Base-by-base conservation (phyloP, 352 stramenopile species). In the Phytophthora rubi region DNA sequence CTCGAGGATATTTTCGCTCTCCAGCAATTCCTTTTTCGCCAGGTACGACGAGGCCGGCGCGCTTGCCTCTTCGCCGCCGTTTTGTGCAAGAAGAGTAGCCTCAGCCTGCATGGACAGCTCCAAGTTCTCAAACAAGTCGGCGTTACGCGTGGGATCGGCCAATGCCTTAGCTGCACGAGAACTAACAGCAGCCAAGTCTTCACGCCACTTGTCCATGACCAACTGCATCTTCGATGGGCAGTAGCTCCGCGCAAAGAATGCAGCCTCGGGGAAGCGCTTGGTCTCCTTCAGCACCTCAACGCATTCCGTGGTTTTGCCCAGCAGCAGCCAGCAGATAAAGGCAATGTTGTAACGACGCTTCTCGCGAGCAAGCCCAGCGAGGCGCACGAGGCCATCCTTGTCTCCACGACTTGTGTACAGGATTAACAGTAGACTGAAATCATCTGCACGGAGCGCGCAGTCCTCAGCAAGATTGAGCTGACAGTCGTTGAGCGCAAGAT, bases 241-340 rank as follows among this genome's bases (percentile, higher is more conserved):
- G 78, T 99, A 99, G 32, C 97, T 99, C 48, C 98, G 92, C 13
- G 97, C 96, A 80, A 99, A 99, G 80, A 99, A 99, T 0, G 98
- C 97, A 21, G 98, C 98, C 76, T 99, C 98, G 6, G 98, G 97
- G 53, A 99, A 87, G 42, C 97, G 86, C 65, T 98, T 98, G 0
- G 94, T 98, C 44, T 96, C 84, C 55, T 98, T 90, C 35, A 99
- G 85, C 60, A 99, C 81, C 52, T 98, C 85, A 44, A 99, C 88
- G 72, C 97, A 99, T 26, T 97, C 92, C 44, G 97, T 95, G n/a
- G 97, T 92, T 59, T 98, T 95, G 45, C 95, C 91, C 37, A 98
- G 93, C 30, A 99, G 71, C n/a, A 99, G 83, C 77, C 93, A 94
- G 30, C 94, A 96, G 9, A 99, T 78, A 65, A 99, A 99, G 16